Conservation (phyloP, 2,329 filamentous ascomycete species). For the Neurospora crassa region DNA sequence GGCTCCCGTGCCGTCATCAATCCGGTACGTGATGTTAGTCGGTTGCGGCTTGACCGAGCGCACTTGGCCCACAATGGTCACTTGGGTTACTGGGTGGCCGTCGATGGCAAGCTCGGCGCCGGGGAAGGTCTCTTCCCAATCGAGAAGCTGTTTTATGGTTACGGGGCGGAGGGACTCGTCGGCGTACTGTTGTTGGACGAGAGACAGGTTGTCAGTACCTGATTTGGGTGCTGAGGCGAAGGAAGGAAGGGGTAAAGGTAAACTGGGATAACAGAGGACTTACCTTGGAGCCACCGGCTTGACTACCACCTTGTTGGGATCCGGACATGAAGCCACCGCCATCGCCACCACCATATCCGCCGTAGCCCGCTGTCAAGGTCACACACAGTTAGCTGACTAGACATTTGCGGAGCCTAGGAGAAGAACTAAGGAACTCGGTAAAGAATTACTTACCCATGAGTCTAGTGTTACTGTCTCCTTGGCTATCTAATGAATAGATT, state of each 20-base stretch:
- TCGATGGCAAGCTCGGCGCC: conserved; percentile 76
- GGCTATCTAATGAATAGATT: not conserved
- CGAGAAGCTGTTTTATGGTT: conserved; percentile 89
- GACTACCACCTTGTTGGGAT: conserved; percentile 48
- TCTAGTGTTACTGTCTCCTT: not conserved
- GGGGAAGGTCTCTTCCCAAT: conserved; percentile 66
- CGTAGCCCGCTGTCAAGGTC: conserved; percentile 35
- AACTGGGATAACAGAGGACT: conserved; percentile 1
- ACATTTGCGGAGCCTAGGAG: not conserved
- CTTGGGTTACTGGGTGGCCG: conserved; percentile 59
- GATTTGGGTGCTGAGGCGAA: not conserved
- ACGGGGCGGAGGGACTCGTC: conserved; percentile 88
- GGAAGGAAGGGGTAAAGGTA: not conserved
- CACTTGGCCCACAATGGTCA: conserved; percentile 86
- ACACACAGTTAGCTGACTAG: not conserved
- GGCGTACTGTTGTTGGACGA: conserved; percentile 41
- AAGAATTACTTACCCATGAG: conserved; percentile 9
- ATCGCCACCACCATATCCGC: conserved; percentile 46
- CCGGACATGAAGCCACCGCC: conserved; percentile 54
- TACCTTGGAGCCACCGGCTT: conserved; percentile 37
- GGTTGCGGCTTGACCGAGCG: conserved; percentile 76
- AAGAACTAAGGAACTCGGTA: not conserved
- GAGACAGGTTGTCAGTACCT: not conserved
- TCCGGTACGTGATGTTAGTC: conserved; percentile 83
- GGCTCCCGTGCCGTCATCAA: conserved; percentile 89